A percentile compares a stretch with the other conserved stretches of the same genome.
phyloP scores from a whole-genome alignment of 805 yeast species.

The Pichia kluyveri region DNA sequence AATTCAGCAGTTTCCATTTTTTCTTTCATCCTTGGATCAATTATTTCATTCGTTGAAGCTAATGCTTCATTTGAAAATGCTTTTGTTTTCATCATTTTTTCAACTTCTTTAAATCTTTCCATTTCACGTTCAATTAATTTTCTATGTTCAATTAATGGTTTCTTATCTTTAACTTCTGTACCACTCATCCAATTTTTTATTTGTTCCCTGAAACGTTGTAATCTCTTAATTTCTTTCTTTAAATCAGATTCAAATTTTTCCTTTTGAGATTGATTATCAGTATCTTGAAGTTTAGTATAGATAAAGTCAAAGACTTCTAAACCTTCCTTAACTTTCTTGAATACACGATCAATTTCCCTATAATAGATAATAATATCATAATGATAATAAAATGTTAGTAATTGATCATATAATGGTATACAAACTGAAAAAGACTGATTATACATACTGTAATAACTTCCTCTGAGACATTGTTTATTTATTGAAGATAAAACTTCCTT shows the following conservation, averaged over 20 bases:
- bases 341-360: constrained; percentile 82
- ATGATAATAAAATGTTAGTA: background rate
- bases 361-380: background rate
- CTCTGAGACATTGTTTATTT: constrained; percentile 34
- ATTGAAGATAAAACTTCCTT: background rate
- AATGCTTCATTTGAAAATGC: constrained; percentile 92
- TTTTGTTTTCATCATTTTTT: constrained; percentile 85
- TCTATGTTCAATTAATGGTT: constrained; percentile 68
- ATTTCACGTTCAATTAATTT: constrained; percentile 65
- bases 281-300: constrained; percentile 73
- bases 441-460: constrained; percentile 40
- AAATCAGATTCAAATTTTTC: constrained; percentile 89
- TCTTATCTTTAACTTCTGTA: constrained; percentile 85
- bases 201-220: constrained; percentile 90
- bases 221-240: constrained; percentile 89
- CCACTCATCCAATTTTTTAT: constrained; percentile 91
- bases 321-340: constrained; percentile 90
- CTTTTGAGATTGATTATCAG: constrained; percentile 81
- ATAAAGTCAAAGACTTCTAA: constrained; percentile 74
- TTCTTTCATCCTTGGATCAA: constrained; percentile 76
- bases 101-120: constrained; percentile 95
- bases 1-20: constrained; percentile 66
- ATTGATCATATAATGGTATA: background rate
- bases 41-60: constrained; percentile 43
- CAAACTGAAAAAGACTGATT: no score